Percentiles rank a stretch among this genome's conserved stretches.
Conservation (phyloP, 495 filamentous ascomycete genomes). For the Rhypophila decipiens region DNA sequence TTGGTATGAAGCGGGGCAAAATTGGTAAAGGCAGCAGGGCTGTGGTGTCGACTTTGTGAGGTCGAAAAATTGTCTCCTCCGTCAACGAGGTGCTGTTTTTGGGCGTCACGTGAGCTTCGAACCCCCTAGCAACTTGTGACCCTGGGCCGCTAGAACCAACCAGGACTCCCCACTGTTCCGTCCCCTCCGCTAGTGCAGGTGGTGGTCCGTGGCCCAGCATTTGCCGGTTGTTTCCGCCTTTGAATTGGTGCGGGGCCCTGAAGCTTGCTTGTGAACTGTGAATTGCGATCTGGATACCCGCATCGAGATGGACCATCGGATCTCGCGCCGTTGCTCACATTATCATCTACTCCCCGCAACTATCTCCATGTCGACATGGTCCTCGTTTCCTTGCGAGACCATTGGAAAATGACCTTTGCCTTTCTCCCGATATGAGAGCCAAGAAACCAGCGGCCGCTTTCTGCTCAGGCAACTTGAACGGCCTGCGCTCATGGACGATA, state of each 20-base stretch:
- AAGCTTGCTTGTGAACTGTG: too few species aligned
- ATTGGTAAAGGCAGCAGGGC: conserved; percentile 4
- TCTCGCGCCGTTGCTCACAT: not conserved
- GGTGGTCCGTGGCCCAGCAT: too few species aligned
- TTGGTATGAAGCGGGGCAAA: conserved; percentile 3
- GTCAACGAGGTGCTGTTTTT: not conserved
- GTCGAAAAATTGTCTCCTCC: conserved; percentile 9
- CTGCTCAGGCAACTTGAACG: conserved; percentile 16
- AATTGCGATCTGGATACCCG: too few species aligned
- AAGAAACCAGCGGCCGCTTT: conserved; percentile 26
- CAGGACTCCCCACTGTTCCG: too few species aligned
- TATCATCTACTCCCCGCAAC: not conserved
- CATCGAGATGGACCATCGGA: too few species aligned
- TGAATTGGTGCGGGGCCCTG: too few species aligned
- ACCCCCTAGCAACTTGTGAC: too few species aligned
- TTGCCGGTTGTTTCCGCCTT: too few species aligned
- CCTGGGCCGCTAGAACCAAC: not conserved
- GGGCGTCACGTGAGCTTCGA: conserved; percentile 12
- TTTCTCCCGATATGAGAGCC: conserved; percentile 18
- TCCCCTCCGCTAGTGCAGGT: too few species aligned
- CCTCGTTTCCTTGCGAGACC: conserved; percentile 4
- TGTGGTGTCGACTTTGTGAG: conserved; percentile 3
- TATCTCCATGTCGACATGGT: conserved; percentile 6
- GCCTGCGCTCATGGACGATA: conserved; percentile 14
- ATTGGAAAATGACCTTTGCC: conserved; percentile 21